Base-by-base conservation (phyloP, 192 early-diverging fungal species). In the Linderina pennispora region DNA sequence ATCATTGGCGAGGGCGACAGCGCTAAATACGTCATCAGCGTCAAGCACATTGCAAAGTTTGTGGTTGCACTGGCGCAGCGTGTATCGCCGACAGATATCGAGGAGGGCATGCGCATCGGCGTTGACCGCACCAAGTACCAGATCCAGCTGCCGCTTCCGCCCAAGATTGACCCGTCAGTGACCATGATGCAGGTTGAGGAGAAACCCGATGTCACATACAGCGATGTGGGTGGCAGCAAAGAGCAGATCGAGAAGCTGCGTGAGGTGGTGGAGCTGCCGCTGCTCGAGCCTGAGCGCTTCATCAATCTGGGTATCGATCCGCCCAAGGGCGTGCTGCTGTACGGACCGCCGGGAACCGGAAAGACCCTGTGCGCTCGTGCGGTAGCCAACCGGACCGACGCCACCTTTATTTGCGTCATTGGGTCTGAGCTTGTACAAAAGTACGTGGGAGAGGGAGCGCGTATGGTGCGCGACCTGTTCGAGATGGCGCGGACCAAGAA, bases 151-250 rank as follows among this genome's bases (percentile, higher is more conserved):
- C 97, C 97, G 38, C 77, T 99, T 24, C 97, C 97, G 36, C 97
- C 97, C 56, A 93, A 90, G 77, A 99, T 99, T 44, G 97, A 99
- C 62, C 90, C 97, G 19, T 88, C 92, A 0, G 89, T 90, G 34
- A 98, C 97, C 9, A 99, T 98, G 97, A 99, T 99, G 97, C 94
- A 97, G 66, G 92, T 99, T 22, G 97, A 99, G 63, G 97, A 99
- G 66, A 99, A 99, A 70, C 97, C 97, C 2, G 97, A 99, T 77
- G 93, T 99, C n/a, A 99, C 97, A 8, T 99, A 99, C 51, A 80
- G 81, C 38, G 94, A 99, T 74, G 89, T 99, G n/a, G 97, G 97
- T 60, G 97, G 97, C 31, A 94, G 97, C 79, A 99, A 99, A 64
- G 97, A 99, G 59, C 94, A 98, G 65, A 98, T 99, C 72, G 97